Base-by-base conservation (phyloP, 1,284 basidiomycete species). In the Leccinum proliferum region DNA sequence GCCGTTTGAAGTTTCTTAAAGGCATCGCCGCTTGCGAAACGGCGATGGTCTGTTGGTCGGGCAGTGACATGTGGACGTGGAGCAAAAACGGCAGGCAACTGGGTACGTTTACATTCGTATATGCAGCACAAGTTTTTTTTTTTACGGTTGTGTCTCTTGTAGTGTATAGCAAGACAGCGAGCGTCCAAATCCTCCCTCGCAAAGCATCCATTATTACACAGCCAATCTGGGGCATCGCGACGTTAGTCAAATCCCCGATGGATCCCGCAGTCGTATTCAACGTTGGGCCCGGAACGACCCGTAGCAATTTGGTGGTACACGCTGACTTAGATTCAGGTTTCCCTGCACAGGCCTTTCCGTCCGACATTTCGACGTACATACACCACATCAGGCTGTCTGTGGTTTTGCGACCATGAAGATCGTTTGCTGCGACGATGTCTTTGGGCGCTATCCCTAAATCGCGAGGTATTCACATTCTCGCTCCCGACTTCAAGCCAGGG, bases 71-170 rank as follows among this genome's bases (percentile, higher is more conserved):
- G 0, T 98, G 87, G 77, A 97, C 96, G 0, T 99, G 96, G 96
- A 96, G 96, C 0, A 94, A 91, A 29, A 98, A 98, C 75, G 84
- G 83, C 37, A 97, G 97, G 0, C 97, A 99, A 73, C 81, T 99
- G 5, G 96, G 96, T 86, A 60, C 43, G 78, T 68, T 53, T 35
- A 5, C 18, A 6, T 25, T 32, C 18, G 25, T 50, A 14, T 2
- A n/a, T 15, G 14, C 39, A 5, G 41, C n/a, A 3, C 15, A 11
- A 29, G n/a, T 55, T 52, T 41, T 46, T 41, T 41, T 39, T 39
- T 39, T 39, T 39, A 39, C 39, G 39, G 39, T 39, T 39, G 39
- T 39, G 39, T 39, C 39, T 58, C 39, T 11, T 25, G 5, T 52
- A 89, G 88, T 89, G 1, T 93, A 93, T 66, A 89, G 92, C 65